Base-by-base conservation (phyloP, 169 alveolate species). In the Babesia bigemina region DNA sequence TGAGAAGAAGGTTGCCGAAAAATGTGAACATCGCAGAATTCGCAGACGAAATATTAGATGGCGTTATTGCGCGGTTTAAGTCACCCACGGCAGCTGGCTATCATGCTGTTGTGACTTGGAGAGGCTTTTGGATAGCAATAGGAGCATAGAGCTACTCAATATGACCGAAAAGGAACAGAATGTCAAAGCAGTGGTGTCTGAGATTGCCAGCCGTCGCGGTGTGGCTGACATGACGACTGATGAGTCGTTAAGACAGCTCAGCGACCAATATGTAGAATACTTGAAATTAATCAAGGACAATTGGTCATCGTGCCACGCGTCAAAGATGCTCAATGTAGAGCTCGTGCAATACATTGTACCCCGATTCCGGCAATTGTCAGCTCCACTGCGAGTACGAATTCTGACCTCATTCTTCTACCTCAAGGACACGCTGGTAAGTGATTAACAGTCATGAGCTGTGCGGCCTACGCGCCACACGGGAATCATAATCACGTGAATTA, bases 241-340 rank as follows among this genome's bases (percentile, higher is more conserved):
- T 33, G 42, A 50, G 11, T 53, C 50, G 44, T 57, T 72, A 13
- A 36, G 48, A 59, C 58, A 44, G 48, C 72, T 81, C 39, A 81
- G 88, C 48, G 84, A 81, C 63, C 84, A 81, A 48, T 81, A 81
- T 48, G 88, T 81, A n/a, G 88, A 67, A 60, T 88, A 88, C 63
- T 63, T 88, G 24, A 84, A 83, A 56, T 61, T 76, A 22, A 88
- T 88, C 47, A 88, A 88, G 28, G 93, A 88, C 67, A 88, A 88
- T 74, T 92, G 95, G 95, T 90, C 94, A 28, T 90, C 94, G 29
- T 92, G 95, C 58, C 94, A 92, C 33, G 94, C 95, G 2, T 74
- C 95, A 10, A 85, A 90, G 55, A 76, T 92, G 67, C 77, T 92
- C 14, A 77, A 91, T 45, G 70, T 79, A 44, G 93, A 86, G 28